These are phyloP conservation scores for Fusarium foetens DNA, from an alignment of 2,329 filamentous ascomycete genomes.

Conservation along the genomic window DNA sequence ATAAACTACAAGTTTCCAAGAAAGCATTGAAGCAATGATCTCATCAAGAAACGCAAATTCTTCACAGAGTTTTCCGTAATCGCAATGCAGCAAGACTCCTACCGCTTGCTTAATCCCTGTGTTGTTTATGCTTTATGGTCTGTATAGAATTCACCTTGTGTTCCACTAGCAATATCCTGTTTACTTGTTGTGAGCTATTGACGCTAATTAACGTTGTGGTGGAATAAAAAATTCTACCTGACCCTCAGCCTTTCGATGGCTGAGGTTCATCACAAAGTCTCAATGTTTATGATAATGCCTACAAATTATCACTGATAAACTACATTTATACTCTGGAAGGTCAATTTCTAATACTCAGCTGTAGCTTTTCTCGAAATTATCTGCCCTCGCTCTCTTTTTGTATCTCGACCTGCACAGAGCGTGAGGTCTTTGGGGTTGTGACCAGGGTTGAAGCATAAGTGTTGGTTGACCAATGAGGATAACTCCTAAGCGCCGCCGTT, in stretches of 20 bases:
- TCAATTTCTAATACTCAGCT: neutral
- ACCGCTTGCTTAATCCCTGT: neutral
- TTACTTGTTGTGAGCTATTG: neutral
- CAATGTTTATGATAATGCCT: neutral
- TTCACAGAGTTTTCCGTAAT: too few relatives aligned
- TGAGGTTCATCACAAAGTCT: neutral
- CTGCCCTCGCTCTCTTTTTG: neutral
- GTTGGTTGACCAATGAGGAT: conserved; percentile 40
- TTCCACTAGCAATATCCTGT: neutral
- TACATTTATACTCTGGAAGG: neutral
- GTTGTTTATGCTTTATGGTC: neutral
- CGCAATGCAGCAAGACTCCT: neutral
- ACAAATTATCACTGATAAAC: neutral
- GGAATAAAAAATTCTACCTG: neutral
- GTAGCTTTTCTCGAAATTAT: neutral
- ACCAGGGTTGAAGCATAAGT: conserved; percentile 35
- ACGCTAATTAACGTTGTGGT: neutral
- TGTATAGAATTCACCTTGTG: neutral
- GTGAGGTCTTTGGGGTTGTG: conserved; percentile 38
- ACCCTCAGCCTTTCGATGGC: neutral
- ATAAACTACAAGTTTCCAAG: neutral
- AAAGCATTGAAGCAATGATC: neutral
- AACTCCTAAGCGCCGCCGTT: conserved; percentile 47
- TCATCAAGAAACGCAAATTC: neutral
- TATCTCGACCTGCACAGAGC: neutral